A percentile compares a stretch with the other conserved stretches of the same genome.
Evolutionary conservation across 306 rosid genomes (phyloP).

Genomic region (Trifolium repens): DNA sequence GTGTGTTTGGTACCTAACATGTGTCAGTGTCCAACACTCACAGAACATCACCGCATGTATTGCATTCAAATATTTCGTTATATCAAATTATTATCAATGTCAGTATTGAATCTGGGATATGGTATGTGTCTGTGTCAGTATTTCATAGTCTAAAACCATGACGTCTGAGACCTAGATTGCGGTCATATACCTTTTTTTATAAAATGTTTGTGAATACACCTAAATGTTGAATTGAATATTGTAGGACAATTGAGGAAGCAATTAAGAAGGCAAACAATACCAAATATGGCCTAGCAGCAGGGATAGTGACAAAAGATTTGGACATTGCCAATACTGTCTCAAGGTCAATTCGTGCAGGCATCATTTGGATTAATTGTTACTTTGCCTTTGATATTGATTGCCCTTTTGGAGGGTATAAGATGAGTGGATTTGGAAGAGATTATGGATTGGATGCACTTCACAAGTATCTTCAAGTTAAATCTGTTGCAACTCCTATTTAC

Average conservation of each 20-base stretch:
- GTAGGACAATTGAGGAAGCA: constrained; percentile 78
- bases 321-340: constrained; percentile 81
- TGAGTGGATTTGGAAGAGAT: constrained; percentile 92
- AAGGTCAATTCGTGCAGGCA: constrained; percentile 80
- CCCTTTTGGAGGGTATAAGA: constrained; percentile 83
- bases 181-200: neutral
- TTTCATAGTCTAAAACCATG: neutral
- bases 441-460: constrained; percentile 68
- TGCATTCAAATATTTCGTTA: neutral
- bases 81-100: neutral
- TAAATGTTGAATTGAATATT: constrained; percentile 14
- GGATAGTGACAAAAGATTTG: constrained; percentile 71
- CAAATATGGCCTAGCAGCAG: constrained; percentile 85
- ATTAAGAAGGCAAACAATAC: constrained; percentile 72
- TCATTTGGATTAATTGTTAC: constrained; percentile 85
- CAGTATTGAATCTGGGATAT: neutral
- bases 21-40: neutral
- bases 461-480: constrained; percentile 74
- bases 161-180: neutral
- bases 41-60: neutral
- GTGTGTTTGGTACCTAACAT: neutral
- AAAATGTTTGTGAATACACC: neutral
- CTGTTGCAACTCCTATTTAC: constrained; percentile 80
- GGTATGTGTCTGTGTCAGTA: neutral
- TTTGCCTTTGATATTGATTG: constrained; percentile 66